Percentiles rank a stretch among this genome's conserved stretches.
phyloP scores from a whole-genome alignment of 1,139 yeast species.

The Sugiyamaella novakii region DNA sequence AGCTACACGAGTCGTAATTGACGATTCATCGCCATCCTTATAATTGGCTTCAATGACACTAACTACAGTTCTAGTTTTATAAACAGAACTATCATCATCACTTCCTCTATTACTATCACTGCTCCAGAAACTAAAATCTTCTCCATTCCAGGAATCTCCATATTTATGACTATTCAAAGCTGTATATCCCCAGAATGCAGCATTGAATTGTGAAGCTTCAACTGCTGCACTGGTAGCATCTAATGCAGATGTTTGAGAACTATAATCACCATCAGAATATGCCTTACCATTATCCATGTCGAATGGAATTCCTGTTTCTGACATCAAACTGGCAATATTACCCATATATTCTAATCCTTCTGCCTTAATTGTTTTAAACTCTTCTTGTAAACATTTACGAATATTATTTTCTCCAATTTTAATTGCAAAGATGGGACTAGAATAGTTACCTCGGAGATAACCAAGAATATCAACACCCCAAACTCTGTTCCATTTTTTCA shows the following conservation, averaged over 20 bases:
- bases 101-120: conserved; percentile 27
- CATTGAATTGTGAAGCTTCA: conserved; percentile 68
- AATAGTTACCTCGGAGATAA: conserved; percentile 69
- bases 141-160: conserved; percentile 90
- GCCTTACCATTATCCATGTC: conserved; percentile 81
- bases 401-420: conserved; percentile 78
- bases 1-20: neutral
- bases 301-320: conserved; percentile 92
- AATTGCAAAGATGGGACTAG: conserved; percentile 71
- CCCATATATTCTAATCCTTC: conserved; percentile 68
- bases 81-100: neutral
- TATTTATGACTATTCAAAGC: conserved; percentile 65
- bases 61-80: neutral
- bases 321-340: conserved; percentile 67
- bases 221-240: conserved; percentile 77
- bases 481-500: conserved; percentile 62
- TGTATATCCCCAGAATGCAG: conserved; percentile 81
- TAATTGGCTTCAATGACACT: neutral
- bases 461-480: conserved; percentile 86
- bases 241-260: conserved; percentile 71
- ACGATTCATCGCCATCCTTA: neutral
- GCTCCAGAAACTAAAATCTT: conserved; percentile 85
- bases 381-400: conserved; percentile 65
- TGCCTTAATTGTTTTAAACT: conserved; percentile 60
- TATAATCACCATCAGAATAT: conserved; percentile 59